These are phyloP conservation scores for Lotus japonicus DNA, from an alignment of 306 rosid genomes.

Conservation along the genomic window DNA sequence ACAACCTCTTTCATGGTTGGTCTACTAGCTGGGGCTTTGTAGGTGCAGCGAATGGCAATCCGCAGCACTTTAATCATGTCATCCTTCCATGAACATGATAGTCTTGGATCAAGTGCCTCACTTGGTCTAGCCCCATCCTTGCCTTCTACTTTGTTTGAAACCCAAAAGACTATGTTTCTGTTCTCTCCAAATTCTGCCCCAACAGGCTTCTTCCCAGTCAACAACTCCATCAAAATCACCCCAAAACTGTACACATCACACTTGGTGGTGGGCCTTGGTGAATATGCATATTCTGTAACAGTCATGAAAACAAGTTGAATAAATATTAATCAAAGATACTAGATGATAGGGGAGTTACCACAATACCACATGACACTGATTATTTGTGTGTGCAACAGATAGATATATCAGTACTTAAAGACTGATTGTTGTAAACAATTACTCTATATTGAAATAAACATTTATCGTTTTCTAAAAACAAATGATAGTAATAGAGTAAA, in stretches of 20 bases:
- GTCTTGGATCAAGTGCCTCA: constrained; percentile 63
- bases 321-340: not conserved
- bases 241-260: constrained; percentile 96
- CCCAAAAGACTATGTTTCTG: constrained; percentile 83
- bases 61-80: constrained; percentile 69
- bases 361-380: too few relatives aligned
- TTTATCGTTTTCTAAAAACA: not conserved
- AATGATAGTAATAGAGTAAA: not conserved
- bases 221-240: constrained; percentile 81
- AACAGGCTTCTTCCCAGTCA: constrained; percentile 89
- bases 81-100: constrained; percentile 46
- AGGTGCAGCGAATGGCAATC: constrained; percentile 82
- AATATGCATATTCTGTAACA: constrained; percentile 86
- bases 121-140: constrained; percentile 68
- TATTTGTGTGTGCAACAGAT: not conserved
- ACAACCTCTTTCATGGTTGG: constrained; percentile 97
- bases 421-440: not conserved
- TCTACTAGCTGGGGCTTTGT: constrained; percentile 68
- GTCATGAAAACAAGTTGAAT: constrained; percentile 10
- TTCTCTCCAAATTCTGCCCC: constrained; percentile 86
- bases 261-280: constrained; percentile 85
- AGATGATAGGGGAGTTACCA: too few relatives aligned
- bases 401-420: not conserved
- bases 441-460: not conserved
- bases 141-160: constrained; percentile 78